Evolutionary conservation across 2,329 filamentous ascomycete genomes (phyloP).

Genomic region (Neonectria punicea): DNA sequence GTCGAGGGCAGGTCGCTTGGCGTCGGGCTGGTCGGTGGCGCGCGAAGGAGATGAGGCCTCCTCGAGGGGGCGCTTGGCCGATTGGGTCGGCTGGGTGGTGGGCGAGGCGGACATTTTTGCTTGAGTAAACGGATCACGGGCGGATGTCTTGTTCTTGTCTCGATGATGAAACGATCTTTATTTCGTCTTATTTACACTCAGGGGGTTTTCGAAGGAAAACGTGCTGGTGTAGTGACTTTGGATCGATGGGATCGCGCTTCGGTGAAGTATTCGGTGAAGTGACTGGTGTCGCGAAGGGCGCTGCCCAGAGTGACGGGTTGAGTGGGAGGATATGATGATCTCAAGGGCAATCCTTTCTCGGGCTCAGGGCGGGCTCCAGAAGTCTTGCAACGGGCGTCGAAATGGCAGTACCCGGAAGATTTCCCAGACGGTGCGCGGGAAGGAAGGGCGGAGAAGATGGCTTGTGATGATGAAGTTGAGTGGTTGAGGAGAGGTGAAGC

Average conservation of each 20-base stretch:
- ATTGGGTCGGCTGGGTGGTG: conserved; percentile 71
- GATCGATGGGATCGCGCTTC: conserved; percentile 55
- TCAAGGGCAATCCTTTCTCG: conserved; percentile 45
- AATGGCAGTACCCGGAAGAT: conserved; percentile 39
- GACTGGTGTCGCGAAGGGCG: conserved; percentile 50
- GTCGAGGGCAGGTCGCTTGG: conserved; percentile 95
- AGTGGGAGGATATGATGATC: conserved; percentile 42
- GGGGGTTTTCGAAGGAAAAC: conserved; percentile 89
- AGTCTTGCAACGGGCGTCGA: conserved; percentile 45
- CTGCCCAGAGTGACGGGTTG: conserved; percentile 46
- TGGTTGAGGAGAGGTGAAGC: conserved; percentile 50
- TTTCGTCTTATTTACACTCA: conserved; percentile 82
- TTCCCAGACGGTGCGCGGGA: conserved; percentile 44
- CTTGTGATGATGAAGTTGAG: conserved; percentile 44
- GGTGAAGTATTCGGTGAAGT: conserved; percentile 54
- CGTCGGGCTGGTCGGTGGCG: conserved; percentile 92
- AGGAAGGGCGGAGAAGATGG: conserved; percentile 49
- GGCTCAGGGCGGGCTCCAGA: conserved; percentile 45
- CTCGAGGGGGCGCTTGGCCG: conserved; percentile 92
- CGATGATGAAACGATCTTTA: conserved; percentile 44
- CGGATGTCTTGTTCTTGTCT: conserved; percentile 38
- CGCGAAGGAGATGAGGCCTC: conserved; percentile 95
- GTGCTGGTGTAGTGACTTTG: conserved; percentile 80
- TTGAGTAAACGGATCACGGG: conserved; percentile 40
- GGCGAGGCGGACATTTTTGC: conserved; percentile 79